phyloP scores from a whole-genome alignment of 2,329 filamentous ascomycete genomes.

The Penicillium rolfsii region DNA sequence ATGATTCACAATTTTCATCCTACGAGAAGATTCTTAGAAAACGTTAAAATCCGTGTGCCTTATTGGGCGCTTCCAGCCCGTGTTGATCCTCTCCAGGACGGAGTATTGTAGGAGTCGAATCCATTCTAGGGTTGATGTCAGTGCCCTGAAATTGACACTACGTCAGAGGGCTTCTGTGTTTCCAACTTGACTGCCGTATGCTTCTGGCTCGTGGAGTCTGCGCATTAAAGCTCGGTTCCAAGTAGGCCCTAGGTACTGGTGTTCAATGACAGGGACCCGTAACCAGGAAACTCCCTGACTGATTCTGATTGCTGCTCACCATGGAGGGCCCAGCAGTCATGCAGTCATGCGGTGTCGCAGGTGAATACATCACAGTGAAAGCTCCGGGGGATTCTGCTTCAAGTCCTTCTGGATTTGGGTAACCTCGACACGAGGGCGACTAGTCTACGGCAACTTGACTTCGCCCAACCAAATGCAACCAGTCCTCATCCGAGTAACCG shows the following conservation, averaged over 20 bases:
- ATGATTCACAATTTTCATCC: background rate
- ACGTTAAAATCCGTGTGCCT: background rate
- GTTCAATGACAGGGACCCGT: no score
- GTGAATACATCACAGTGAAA: background rate
- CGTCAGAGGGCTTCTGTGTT: background rate
- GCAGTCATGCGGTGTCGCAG: background rate
- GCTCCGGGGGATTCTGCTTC: background rate
- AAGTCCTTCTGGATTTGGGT: background rate
- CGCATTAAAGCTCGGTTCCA: no score
- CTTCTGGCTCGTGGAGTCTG: no score
- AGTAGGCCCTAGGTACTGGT: no score
- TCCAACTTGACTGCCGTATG: no score
- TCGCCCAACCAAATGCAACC: background rate
- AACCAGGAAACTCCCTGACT: no score
- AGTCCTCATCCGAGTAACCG: slow-evolving; percentile 1
- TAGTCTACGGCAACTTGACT: background rate
- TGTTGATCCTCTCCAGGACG: background rate
- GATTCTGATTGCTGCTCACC: no score
- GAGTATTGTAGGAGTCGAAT: no score
- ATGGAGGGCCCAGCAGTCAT: no score
- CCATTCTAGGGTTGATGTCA: background rate
- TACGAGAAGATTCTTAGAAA: background rate
- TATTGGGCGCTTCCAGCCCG: background rate
- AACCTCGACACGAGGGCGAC: background rate
- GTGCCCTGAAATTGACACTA: background rate